These are phyloP conservation scores for Neckera pumila DNA, from an alignment of 225 moss, liverwort and hornwort genomes.

Conservation along the genomic window DNA sequence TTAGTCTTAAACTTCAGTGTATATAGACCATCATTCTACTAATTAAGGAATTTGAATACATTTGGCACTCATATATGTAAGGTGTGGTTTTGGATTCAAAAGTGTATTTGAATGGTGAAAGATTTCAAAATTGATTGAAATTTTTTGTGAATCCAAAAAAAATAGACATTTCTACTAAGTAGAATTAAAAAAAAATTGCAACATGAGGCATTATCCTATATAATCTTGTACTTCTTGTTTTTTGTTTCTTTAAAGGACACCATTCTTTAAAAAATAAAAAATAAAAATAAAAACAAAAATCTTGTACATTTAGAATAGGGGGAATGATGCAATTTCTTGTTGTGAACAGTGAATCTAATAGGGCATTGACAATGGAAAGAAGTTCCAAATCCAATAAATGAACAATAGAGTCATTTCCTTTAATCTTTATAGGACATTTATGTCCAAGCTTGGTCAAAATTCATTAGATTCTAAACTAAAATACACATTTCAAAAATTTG, in stretches of 20 bases:
- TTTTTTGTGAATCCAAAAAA: background rate
- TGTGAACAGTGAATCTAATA: no score
- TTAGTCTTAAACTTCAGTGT: background rate
- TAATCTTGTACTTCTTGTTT: no score
- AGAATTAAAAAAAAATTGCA: background rate
- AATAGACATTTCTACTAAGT: accelerated
- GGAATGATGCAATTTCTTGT: background rate
- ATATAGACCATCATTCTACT: background rate
- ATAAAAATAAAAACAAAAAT: no score
- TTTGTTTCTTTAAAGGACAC: no score
- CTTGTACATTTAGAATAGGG: accelerated
- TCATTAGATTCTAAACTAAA: no score
- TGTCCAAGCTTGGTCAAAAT: no score
- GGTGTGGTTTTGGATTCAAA: background rate
- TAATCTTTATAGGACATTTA: no score
- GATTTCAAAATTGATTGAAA: background rate
- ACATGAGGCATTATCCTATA: background rate
- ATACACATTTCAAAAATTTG: no score
- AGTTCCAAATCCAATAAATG: no score
- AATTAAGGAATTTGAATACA: background rate
- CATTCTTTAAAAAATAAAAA: no score
- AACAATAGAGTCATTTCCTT: no score
- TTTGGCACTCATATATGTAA: background rate
- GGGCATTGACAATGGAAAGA: background rate
- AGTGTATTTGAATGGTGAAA: background rate